phyloP scores from a whole-genome alignment of 495 filamentous ascomycete genomes.

The Astrothelium subdiscretum region DNA sequence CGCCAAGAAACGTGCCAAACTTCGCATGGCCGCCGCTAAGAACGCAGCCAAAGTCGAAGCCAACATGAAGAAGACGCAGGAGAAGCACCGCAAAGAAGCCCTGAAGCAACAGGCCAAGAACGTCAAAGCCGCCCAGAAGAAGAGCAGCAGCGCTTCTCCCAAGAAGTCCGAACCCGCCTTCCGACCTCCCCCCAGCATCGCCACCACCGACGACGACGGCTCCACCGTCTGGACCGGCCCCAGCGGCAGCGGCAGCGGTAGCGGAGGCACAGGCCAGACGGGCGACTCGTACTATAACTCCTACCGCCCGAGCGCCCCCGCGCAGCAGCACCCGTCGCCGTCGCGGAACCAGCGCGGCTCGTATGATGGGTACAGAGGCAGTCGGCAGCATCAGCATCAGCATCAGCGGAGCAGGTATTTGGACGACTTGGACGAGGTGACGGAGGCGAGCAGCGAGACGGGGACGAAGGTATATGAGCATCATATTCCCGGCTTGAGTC shows the following conservation, averaged over 20 bases:
- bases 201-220: background rate
- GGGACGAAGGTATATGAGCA: slow-evolving; percentile 78
- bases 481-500: slow-evolving; percentile 61
- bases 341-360: slow-evolving; percentile 1
- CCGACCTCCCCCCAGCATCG: slow-evolving; percentile 1
- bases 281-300: slow-evolving; percentile 22
- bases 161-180: background rate
- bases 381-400: background rate
- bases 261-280: background rate
- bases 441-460: slow-evolving; percentile 43
- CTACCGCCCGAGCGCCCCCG: slow-evolving; percentile 15
- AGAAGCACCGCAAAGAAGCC: slow-evolving; percentile 17
- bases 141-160: background rate
- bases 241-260: background rate
- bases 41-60: slow-evolving; percentile 10
- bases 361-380: background rate
- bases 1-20: slow-evolving; percentile 8
- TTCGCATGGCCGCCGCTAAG: background rate
- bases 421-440: slow-evolving; percentile 10
- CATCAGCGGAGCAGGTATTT: background rate
- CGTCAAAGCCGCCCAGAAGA: slow-evolving; percentile 15
- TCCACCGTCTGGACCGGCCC: slow-evolving; percentile 4
- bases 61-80: slow-evolving; percentile 11
- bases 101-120: background rate
- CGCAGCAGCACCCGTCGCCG: background rate